phyloP scores from a whole-genome alignment of 169 alveolate species.

The Cryptosporidium bovis region DNA sequence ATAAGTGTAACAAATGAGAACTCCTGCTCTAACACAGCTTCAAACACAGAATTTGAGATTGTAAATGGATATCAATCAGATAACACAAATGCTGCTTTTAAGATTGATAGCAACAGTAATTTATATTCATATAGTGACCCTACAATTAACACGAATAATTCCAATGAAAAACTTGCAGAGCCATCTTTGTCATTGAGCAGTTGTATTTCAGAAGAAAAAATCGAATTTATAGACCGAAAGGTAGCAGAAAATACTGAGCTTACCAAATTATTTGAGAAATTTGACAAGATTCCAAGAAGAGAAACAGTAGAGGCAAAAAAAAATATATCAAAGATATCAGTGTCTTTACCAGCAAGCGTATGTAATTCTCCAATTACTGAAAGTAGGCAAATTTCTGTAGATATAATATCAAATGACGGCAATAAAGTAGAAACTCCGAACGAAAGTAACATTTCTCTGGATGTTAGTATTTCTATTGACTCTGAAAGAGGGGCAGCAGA shows the following conservation, averaged over 20 bases:
- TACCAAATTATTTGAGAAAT: slow-evolving; percentile 40
- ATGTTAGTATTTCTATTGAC: slow-evolving; percentile 50
- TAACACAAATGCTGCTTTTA: not conserved
- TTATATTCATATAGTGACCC: not conserved
- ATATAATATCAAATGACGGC: slow-evolving; percentile 9
- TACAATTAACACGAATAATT: not conserved
- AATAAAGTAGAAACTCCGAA: slow-evolving; percentile 2
- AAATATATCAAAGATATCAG: slow-evolving; percentile 45
- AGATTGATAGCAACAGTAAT: not conserved
- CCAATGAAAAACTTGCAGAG: not conserved
- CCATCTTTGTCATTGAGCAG: slow-evolving; percentile 15
- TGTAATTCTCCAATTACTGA: slow-evolving; percentile 45
- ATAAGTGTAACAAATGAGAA: not conserved
- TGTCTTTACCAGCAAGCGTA: slow-evolving; percentile 59
- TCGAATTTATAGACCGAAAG: slow-evolving; percentile 8
- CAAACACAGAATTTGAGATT: not conserved
- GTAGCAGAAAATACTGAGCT: slow-evolving; percentile 26
- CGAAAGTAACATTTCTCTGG: slow-evolving; percentile 27
- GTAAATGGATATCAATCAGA: not conserved
- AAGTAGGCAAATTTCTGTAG: slow-evolving; percentile 43
- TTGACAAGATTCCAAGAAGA: slow-evolving; percentile 20
- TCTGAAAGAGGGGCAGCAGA: slow-evolving; percentile 24
- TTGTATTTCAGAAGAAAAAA: slow-evolving; percentile 36
- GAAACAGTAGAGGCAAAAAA: slow-evolving; percentile 16
- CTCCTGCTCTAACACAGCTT: not conserved